phyloP scores from a whole-genome alignment of 164 flowering plant species.

The Echeveria elegans region DNA sequence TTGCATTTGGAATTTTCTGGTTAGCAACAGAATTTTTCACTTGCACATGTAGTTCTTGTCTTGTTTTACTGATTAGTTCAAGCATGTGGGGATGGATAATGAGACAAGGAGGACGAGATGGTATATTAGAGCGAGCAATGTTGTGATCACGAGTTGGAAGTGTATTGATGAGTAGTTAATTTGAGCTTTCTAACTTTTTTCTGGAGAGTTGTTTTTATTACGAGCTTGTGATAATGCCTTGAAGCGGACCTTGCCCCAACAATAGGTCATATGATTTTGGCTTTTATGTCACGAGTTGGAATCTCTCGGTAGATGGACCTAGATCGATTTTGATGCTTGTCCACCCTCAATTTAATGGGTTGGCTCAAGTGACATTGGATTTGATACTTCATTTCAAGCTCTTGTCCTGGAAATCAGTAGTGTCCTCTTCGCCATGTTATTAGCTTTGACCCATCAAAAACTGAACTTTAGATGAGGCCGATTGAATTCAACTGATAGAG shows the following conservation, averaged over 20 bases:
- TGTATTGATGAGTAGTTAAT: slow-evolving; percentile 2
- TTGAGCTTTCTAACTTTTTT: slow-evolving; percentile 6
- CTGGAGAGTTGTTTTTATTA: slow-evolving; percentile 6
- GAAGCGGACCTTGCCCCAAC: slow-evolving; percentile 18
- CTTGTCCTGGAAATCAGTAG: background rate
- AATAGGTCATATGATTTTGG: slow-evolving; percentile 14
- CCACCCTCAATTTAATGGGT: background rate
- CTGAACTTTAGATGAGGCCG: background rate
- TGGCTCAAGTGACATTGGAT: background rate
- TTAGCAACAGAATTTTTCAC: background rate
- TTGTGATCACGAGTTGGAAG: slow-evolving; percentile 13
- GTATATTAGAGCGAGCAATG: background rate
- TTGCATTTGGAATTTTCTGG: background rate
- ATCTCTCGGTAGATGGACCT: slow-evolving; percentile 13
- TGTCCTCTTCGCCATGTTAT: slow-evolving; percentile 4
- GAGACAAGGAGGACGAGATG: background rate
- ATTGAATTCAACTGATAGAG: background rate
- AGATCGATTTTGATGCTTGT: background rate
- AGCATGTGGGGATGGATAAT: slow-evolving; percentile 10
- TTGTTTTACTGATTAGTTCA: slow-evolving; percentile 4
- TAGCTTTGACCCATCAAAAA: background rate
- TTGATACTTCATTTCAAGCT: background rate
- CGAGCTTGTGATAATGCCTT: background rate
- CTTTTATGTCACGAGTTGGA: slow-evolving; percentile 26
- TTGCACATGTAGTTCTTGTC: background rate